Base-by-base conservation (phyloP, 176 grass and related monocot species). In the Chrysopogon serrulatus region DNA sequence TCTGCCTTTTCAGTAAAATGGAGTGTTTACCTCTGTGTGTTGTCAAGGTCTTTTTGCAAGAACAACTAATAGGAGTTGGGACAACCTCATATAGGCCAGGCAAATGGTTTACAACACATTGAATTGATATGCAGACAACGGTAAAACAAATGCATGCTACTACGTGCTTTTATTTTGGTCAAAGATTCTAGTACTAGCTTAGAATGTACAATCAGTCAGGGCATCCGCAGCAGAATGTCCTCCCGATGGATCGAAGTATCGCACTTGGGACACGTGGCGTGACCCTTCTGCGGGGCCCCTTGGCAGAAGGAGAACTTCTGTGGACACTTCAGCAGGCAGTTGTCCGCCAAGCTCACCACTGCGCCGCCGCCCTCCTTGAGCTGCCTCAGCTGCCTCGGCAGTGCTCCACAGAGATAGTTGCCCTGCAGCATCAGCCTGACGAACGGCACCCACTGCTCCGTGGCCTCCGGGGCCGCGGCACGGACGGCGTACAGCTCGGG, bases 241-340 rank as follows among this genome's bases (percentile, higher is more conserved):
- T 77, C 8, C 63, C 4, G 70, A 31, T 14, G 83, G 37, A 42
- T 64, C 49, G 59, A 68, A 83, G 30, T 61, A 6, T 86, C 83
- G 59, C 86, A 92, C 44, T 92, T 82, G 1, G 78, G 82, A 73
- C 91, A 93, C 2, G 82, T 62, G 73, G 54, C 72, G 4, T 5
- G 33, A 17, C 59, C 31, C 85, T 93, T 93, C 88, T 93, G 91
- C 66, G 71, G 75, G 13, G 43, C 36, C 11, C 91, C 91, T 18
- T 78, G 83, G 82, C 91, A 93, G 84, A 87, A 85, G 57, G 68
- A 93, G 57, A 87, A 77, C 34, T 60, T 41, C 10, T 4, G 75
- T 2, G 91, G 91, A 8, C 91, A 93, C 73, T 24, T 81, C 2
- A 35, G 43, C 77, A 93, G 53, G 84, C 88, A 93, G 35, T 93